Base-by-base conservation (phyloP, 1,284 basidiomycete species). In the Pascua guehoae region DNA sequence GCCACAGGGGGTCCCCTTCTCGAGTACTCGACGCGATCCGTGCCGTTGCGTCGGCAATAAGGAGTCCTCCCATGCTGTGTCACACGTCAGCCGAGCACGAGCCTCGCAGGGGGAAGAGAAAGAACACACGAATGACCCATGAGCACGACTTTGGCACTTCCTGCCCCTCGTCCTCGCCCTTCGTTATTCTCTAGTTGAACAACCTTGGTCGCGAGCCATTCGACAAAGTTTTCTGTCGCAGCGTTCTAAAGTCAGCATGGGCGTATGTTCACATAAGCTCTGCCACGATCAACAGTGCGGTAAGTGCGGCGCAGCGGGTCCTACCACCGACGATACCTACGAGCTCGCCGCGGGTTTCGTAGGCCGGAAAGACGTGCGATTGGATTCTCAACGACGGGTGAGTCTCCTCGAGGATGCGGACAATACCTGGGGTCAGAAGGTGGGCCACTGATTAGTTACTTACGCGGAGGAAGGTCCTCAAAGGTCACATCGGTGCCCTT, bases 311-410 rank as follows among this genome's bases (percentile, higher is more conserved):
- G 12, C 51, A 17, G 12, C 9, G 14, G 8, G 41, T 78, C 85
- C 68, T 69, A 94, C 3, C 24, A 32, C 24, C 24, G 24, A 32
- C 24, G 24, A 32, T 32, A 32, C 24, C 24, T 32, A 32, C 92
- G 72, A 95, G 78, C 61, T 90, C 86, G 47, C 92, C 91, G 68
- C 88, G 90, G 11, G 91, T 94, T 85, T 96, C 89, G 68, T 96
- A 97, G 4, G 86, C 87, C 36, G 93, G 93, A 71, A 96, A 97
- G 8, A 92, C 81, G 12, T 87, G 76, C 51, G 85, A 88, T 70
- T 92, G 86, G 9, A 91, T 86, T 16, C 72, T 69, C 2, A 85
- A 75, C 1, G 65, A 67, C 0, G 78, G 71, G 44, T 80, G 74
- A 0, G 80, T 81, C 40, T 78, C 73, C 46, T 72, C 66, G 5